Conservation (phyloP, 306 rosid species). For the Dicorynia guianensis region DNA sequence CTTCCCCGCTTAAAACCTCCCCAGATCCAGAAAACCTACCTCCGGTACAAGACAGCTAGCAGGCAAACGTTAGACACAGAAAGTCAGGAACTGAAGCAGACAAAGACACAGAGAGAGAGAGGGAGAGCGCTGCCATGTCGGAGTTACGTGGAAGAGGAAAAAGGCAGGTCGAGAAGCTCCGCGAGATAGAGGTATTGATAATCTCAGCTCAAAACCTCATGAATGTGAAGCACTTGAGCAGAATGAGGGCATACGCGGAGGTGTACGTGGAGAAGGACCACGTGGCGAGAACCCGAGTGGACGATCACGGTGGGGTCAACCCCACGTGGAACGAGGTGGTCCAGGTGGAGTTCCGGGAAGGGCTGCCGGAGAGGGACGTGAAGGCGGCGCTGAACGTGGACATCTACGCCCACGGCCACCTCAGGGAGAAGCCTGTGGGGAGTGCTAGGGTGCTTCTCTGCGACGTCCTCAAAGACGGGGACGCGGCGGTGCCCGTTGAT, state of each 20-base stretch:
- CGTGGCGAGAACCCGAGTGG: conserved; percentile 25
- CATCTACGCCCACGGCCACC: conserved; percentile 39
- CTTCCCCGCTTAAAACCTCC: too few species aligned
- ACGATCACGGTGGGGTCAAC: background rate
- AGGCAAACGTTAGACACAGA: too few species aligned
- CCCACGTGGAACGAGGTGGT: conserved; percentile 41
- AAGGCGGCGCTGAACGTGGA: conserved; percentile 43
- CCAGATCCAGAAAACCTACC: too few species aligned
- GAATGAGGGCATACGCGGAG: conserved; percentile 36
- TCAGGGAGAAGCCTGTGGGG: too few species aligned
- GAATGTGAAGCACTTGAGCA: conserved; percentile 43
- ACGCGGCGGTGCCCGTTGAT: conserved; percentile 22
- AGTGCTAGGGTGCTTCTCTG: too few species aligned
- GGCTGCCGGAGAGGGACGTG: conserved; percentile 28
- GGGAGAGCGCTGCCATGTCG: background rate
- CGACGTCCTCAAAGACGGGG: conserved; percentile 34
- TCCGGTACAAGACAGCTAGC: too few species aligned
- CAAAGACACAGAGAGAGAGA: background rate
- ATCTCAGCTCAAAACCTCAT: conserved; percentile 43
- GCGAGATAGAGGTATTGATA: conserved; percentile 34
- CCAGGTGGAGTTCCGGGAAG: conserved; percentile 36
- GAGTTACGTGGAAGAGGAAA: background rate
- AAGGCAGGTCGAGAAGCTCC: background rate
- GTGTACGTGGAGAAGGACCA: conserved; percentile 40
- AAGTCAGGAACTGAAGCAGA: too few species aligned